A percentile compares a stretch with the other conserved stretches of the same genome.
These are phyloP conservation scores for Pseudogymnoascus sp. DNA, from an alignment of 2,329 filamentous ascomycete genomes.

Conservation along the genomic window DNA sequence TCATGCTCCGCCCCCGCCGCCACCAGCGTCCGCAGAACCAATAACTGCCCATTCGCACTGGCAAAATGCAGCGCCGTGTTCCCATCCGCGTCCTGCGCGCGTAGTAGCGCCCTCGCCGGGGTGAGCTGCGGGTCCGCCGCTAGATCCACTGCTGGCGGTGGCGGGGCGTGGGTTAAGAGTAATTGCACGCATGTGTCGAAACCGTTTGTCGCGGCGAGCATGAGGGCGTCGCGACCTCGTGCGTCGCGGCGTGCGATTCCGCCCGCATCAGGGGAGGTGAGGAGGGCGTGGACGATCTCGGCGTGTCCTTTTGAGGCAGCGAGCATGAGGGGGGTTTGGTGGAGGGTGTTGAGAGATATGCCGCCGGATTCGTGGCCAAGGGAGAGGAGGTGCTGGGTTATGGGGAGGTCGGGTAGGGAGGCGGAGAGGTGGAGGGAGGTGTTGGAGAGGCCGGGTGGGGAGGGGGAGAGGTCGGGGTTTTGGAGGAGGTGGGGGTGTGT, in stretches of 20 bases:
- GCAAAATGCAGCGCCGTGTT: conserved; percentile 86
- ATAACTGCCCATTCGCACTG: conserved; percentile 69
- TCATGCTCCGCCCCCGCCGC: conserved; percentile 70
- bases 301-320: conserved; percentile 62
- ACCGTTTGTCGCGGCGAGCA: conserved; percentile 52
- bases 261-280: conserved; percentile 35
- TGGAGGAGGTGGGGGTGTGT: conserved; percentile 63
- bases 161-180: conserved; percentile 50
- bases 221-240: conserved; percentile 62
- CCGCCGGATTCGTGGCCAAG: conserved; percentile 62
- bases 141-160: conserved; percentile 29
- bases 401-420: conserved; percentile 58
- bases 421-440: conserved; percentile 78
- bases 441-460: conserved; percentile 56
- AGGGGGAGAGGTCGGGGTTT: conserved; percentile 66
- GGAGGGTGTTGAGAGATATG: conserved; percentile 68
- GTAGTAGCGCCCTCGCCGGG: conserved; percentile 28
- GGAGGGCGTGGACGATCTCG: conserved; percentile 65
- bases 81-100: conserved; percentile 58
- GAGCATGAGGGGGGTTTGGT: conserved; percentile 75
- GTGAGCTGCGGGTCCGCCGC: conserved; percentile 9
- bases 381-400: conserved; percentile 62
- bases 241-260: conserved; percentile 59
- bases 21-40: conserved; percentile 67
- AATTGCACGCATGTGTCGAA: conserved; percentile 59